Conservation (phyloP, 768 basidiomycete species). For the Naganishia vaughanmartiniae region DNA sequence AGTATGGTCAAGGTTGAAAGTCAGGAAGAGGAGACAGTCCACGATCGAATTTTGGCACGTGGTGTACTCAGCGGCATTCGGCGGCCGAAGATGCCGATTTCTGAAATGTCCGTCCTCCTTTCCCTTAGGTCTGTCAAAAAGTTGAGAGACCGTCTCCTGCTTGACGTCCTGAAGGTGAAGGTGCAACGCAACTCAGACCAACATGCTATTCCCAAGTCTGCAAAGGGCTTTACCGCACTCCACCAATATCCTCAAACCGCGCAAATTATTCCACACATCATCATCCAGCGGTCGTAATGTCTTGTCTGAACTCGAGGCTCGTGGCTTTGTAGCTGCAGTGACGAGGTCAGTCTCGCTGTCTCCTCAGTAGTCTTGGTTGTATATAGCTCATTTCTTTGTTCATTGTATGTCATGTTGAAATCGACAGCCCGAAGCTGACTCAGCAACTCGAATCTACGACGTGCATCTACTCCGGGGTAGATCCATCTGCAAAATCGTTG, state of each 20-base stretch:
- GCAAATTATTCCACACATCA: neutral
- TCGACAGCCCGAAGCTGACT: conserved; percentile 18
- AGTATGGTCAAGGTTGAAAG: neutral
- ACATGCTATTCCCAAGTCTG: neutral
- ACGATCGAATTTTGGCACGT: conserved; percentile 22
- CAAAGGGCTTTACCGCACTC: neutral
- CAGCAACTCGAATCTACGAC: conserved; percentile 40
- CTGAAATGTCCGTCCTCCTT: conserved; percentile 10
- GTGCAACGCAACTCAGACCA: neutral
- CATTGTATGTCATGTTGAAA: neutral
- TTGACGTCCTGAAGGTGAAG: neutral
- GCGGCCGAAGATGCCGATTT: conserved; percentile 15
- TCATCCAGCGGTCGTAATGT: conserved; percentile 21
- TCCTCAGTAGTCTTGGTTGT: neutral
- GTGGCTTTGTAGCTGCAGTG: conserved; percentile 49
- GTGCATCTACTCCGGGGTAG: conserved; percentile 80
- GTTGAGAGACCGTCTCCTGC: neutral
- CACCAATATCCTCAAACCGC: neutral
- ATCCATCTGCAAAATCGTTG: conserved; percentile 83
- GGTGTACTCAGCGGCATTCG: neutral
- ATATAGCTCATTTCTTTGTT: neutral
- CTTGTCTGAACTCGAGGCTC: conserved; percentile 41
- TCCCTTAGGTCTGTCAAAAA: neutral
- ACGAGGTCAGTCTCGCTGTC: conserved; percentile 41
- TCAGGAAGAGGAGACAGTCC: conserved; percentile 13